Conservation (phyloP, 2,329 filamentous ascomycete species). For the Colletotrichum brevisporum region DNA sequence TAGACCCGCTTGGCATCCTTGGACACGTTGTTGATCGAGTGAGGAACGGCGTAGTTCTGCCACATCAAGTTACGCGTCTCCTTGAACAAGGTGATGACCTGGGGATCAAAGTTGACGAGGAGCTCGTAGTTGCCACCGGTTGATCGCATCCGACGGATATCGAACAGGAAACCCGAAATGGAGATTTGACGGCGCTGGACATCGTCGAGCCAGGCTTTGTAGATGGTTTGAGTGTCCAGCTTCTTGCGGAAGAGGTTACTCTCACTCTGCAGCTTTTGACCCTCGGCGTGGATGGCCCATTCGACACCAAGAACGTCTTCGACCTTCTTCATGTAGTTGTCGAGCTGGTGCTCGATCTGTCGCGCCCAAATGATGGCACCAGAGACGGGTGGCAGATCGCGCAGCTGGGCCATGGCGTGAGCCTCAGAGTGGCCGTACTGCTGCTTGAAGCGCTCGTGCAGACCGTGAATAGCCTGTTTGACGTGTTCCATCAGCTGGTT, state of each 20-base stretch:
- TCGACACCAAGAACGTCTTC: constrained; percentile 96
- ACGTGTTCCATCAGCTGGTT: constrained; percentile 98
- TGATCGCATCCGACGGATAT: constrained; percentile 89
- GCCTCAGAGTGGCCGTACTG: constrained; percentile 99
- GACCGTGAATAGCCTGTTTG: constrained; percentile 91
- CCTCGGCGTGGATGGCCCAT: constrained; percentile 94
- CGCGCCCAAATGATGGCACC: constrained; percentile 98
- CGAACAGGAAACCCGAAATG: constrained; percentile 92
- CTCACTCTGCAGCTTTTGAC: constrained; percentile 92
- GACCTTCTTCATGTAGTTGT: constrained; percentile 99
- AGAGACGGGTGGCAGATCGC: constrained; percentile 94
- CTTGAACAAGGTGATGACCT: constrained; percentile 98
- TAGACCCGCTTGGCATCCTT: constrained; percentile 99
- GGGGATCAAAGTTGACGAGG: constrained; percentile 94
- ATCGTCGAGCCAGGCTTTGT: constrained; percentile 94
- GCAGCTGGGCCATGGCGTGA: constrained; percentile 97
- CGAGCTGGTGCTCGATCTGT: constrained; percentile 95
- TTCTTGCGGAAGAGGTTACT: constrained; percentile 96
- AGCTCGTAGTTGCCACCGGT: constrained; percentile 91
- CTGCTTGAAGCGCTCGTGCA: constrained; percentile 98
- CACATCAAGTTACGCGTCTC: constrained; percentile 96
- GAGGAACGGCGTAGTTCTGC: constrained; percentile 94
- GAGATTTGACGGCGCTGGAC: constrained; percentile 90
- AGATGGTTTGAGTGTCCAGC: constrained; percentile 92
- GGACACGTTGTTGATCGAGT: constrained; percentile 93